Conservation (phyloP, 1,284 basidiomycete species). For the Apiotrichum montevideense region DNA sequence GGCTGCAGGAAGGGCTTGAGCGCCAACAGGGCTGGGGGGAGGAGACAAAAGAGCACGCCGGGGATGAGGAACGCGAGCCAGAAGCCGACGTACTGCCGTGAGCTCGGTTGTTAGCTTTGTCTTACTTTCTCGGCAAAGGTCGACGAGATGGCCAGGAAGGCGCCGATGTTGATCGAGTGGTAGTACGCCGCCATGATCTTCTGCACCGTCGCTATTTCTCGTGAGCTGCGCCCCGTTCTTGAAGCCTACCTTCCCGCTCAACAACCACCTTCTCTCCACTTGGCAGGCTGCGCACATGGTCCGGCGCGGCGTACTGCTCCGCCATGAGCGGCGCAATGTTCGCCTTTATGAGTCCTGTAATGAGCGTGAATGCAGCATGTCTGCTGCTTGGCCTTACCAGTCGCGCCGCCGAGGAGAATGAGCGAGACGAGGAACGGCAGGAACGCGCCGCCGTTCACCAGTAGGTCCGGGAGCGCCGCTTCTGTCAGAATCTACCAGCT, state of each 20-base stretch:
- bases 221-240: not conserved
- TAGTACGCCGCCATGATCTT: slow-evolving; percentile 29
- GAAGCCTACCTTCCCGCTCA: slow-evolving; percentile 16
- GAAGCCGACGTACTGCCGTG: no score
- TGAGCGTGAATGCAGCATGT: not conserved
- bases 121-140: slow-evolving; percentile 24
- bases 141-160: slow-evolving; percentile 21
- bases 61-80: not conserved
- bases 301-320: slow-evolving; percentile 16
- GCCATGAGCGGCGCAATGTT: slow-evolving; percentile 25
- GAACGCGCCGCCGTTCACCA: slow-evolving; percentile 13
- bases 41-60: slow-evolving; percentile 19
- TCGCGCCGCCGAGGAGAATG: slow-evolving; percentile 15
- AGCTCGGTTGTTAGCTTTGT: no score
- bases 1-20: slow-evolving; percentile 13
- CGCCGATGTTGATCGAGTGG: slow-evolving; percentile 25
- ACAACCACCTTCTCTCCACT: slow-evolving; percentile 20
- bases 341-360: slow-evolving; percentile 20
- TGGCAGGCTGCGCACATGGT: slow-evolving; percentile 6
- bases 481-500: not conserved
- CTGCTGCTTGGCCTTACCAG: slow-evolving; percentile 6
- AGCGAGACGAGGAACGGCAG: slow-evolving; percentile 13
- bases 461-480: slow-evolving; percentile 17
- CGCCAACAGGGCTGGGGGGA: slow-evolving; percentile 18
- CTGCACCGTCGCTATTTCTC: slow-evolving; percentile 21